These are phyloP conservation scores for Globisporangium middletonii DNA, from an alignment of 352 stramenopile genomes.

Conservation along the genomic window DNA sequence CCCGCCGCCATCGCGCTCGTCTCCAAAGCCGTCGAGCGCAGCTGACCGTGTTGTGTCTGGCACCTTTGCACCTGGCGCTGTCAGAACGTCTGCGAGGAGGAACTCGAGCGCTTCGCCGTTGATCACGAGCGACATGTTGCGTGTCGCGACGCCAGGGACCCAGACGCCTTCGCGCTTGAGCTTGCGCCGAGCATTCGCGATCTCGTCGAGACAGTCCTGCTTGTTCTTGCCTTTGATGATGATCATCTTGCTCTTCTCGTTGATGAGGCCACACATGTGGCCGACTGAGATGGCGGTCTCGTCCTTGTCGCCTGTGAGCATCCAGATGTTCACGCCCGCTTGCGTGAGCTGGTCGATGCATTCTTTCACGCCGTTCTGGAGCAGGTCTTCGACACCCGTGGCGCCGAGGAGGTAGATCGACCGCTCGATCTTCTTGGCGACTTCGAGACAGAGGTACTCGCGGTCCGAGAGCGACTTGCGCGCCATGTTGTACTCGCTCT, in stretches of 20 bases:
- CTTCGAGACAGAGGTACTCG: slow-evolving; percentile 58
- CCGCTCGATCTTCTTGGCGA: slow-evolving; percentile 70
- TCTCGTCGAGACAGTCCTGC: slow-evolving; percentile 77
- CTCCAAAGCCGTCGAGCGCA: slow-evolving; percentile 20
- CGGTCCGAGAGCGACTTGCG: slow-evolving; percentile 61
- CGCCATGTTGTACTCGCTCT: slow-evolving; percentile 59
- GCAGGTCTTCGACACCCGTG: slow-evolving; percentile 96
- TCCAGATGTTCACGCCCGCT: slow-evolving; percentile 98
- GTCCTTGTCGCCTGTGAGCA: slow-evolving; percentile 99
- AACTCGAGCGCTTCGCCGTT: slow-evolving; percentile 78
- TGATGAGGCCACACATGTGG: slow-evolving; percentile 93
- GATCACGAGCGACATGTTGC: slow-evolving; percentile 76
- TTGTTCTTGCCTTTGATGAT: slow-evolving; percentile 80
- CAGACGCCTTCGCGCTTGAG: slow-evolving; percentile 75
- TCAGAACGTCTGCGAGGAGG: slow-evolving; percentile 40
- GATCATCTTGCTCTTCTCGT: slow-evolving; percentile 68
- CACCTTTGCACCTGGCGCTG: slow-evolving; percentile 4
- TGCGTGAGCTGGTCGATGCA: slow-evolving; percentile 93
- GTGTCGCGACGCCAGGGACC: slow-evolving; percentile 64
- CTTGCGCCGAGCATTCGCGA: slow-evolving; percentile 64
- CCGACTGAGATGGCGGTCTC: slow-evolving; percentile 99
- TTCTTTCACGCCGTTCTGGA: slow-evolving; percentile 95
- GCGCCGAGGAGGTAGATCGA: slow-evolving; percentile 90
- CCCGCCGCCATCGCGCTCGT: slow-evolving; percentile 13
- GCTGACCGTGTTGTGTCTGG: slow-evolving; percentile 10